Percentiles rank a stretch among this genome's conserved stretches.
Evolutionary conservation across 495 filamentous ascomycete genomes (phyloP).

Genomic region (Xylaria scruposa): DNA sequence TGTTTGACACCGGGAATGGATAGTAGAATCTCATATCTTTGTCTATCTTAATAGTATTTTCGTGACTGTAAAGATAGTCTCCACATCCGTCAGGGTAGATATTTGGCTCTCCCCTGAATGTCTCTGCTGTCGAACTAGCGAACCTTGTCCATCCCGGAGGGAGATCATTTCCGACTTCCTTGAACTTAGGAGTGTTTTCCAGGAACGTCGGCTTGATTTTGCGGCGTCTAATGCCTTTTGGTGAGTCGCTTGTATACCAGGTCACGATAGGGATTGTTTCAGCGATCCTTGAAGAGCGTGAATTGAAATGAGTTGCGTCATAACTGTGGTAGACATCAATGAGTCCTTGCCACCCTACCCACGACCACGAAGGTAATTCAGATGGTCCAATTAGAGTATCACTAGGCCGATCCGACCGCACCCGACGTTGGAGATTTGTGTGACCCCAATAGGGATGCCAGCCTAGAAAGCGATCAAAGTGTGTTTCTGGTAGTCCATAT

Average conservation of each 20-base stretch:
- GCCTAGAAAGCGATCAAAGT: conserved; percentile 1
- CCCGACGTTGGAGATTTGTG: not conserved
- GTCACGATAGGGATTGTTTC: conserved; percentile 2
- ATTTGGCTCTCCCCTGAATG: not conserved
- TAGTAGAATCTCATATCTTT: not conserved
- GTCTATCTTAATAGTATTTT: not conserved
- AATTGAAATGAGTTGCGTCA: not conserved
- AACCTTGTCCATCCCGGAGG: not conserved
- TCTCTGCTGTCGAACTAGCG: not conserved
- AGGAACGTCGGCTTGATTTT: not conserved
- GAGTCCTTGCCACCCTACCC: not conserved
- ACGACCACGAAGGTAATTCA: not conserved
- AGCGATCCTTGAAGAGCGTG: not conserved
- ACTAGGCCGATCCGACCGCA: not conserved
- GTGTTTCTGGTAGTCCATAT: not conserved
- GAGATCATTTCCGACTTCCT: not conserved
- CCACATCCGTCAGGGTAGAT: not conserved
- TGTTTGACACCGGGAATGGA: not conserved
- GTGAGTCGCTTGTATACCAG: not conserved
- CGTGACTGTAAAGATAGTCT: not conserved
- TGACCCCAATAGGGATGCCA: not conserved
- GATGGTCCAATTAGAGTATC: not conserved
- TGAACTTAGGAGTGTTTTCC: not conserved
- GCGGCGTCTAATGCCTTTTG: not conserved
- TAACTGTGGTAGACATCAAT: not conserved